Base-by-base conservation (phyloP, 2,329 filamentous ascomycete species). In the Trichophyton simii region DNA sequence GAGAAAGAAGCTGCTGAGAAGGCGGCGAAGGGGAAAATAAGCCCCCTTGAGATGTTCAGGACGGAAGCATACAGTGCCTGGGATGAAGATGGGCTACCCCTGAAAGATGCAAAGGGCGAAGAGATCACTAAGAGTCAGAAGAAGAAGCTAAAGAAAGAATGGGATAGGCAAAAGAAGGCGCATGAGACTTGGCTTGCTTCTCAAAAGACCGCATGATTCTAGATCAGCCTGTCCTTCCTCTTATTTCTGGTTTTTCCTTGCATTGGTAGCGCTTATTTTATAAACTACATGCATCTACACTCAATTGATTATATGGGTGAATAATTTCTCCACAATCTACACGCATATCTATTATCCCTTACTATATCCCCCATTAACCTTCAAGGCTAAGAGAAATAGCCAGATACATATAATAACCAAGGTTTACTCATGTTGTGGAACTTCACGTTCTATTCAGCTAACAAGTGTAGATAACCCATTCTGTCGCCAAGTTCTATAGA, bases 121-220 rank as follows among this genome's bases (percentile, higher is more conserved):
- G 89, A 95, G 67, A 80, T 96, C 42, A 82, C 88, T 3, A 96
- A 96, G 79, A 87, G 82, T 63, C 83, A 85, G 70, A 70, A 77
- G 58, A 96, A 96, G 81, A 91, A 89, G 78, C 73, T 96, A 67
- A 86, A 80, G 76, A 96, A 96, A 79, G 86, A 90, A 61, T 95
- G 89, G 89, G 88, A 95, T 68, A 85, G 81, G 71, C 92, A 96
- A 78, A 94, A 91, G 80, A 95, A 92, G 80, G 73, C 83, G 62
- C 86, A 91, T 72, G 87, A 91, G 65, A 83, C 86, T 64, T 87
- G 77, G 72, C 61, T 74, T 55, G 28, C 52, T 34, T n/a, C 28
- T 28, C 52, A 55, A 25, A 34, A 55, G 52, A 55, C 28, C 2
- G 28, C 52, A 15, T 55, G 20, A 52, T 5, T 9, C 15, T 52